Percentiles rank a stretch among this genome's conserved stretches.
Evolutionary conservation across 2,329 filamentous ascomycete species (phyloP).

Genomic region (Paracamarosporium sp.): DNA sequence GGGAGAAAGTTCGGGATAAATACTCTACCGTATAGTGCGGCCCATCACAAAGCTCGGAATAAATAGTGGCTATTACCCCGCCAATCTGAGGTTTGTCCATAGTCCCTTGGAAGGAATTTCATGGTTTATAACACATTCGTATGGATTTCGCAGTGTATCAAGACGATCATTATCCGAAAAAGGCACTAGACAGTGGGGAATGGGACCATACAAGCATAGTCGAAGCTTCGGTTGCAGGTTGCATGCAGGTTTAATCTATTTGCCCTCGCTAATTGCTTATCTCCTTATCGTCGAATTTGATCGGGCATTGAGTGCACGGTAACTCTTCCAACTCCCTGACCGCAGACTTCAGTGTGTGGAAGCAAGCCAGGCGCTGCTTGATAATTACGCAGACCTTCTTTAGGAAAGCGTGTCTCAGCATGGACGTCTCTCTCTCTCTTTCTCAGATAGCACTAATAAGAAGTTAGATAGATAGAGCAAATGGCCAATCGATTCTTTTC

Average conservation of each 20-base stretch:
- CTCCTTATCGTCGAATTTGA: background rate
- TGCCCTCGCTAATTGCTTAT: background rate
- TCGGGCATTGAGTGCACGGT: too few species aligned
- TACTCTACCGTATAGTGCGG: too few species aligned
- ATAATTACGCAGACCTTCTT: too few species aligned
- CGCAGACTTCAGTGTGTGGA: too few species aligned
- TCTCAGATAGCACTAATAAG: too few species aligned
- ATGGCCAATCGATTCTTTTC: too few species aligned
- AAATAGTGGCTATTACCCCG: background rate
- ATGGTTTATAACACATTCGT: background rate
- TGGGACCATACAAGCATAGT: background rate
- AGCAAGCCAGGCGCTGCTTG: too few species aligned
- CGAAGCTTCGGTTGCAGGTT: background rate
- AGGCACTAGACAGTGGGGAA: background rate
- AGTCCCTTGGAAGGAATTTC: background rate
- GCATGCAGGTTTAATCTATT: background rate
- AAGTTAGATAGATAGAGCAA: too few species aligned
- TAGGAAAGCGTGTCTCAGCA: too few species aligned
- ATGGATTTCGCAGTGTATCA: background rate
- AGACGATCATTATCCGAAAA: background rate
- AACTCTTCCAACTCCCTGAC: too few species aligned
- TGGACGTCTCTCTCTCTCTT: too few species aligned
- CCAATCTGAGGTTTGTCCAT: background rate
- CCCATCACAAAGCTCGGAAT: background rate
- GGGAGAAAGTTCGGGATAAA: background rate